These are phyloP conservation scores for Parathielavia hyrcaniae DNA, from an alignment of 495 filamentous ascomycete species.

Conservation along the genomic window DNA sequence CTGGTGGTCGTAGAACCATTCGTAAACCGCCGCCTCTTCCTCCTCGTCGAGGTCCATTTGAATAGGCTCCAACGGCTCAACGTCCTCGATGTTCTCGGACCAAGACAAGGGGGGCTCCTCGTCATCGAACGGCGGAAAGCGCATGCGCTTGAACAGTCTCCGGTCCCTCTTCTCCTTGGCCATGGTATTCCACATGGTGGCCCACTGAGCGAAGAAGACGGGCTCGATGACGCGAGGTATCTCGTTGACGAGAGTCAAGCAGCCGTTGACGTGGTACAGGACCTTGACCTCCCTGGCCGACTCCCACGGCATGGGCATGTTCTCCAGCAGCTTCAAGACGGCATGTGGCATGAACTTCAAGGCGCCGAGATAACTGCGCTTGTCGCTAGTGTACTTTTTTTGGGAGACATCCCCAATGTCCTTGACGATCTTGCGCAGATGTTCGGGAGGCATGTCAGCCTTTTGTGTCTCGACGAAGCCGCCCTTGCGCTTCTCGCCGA, in stretches of 20 bases:
- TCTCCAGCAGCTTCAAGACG: conserved; percentile 97
- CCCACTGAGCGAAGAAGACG: conserved; percentile 98
- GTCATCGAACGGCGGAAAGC: conserved; percentile 97
- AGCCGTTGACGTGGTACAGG: conserved; percentile 96
- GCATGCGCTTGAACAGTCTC: conserved; percentile 96
- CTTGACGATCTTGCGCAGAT: conserved; percentile 95
- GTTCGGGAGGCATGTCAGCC: conserved; percentile 97
- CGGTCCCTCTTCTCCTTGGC: conserved; percentile 95
- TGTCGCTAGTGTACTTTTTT: conserved; percentile 98
- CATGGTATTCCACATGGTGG: conserved; percentile 99
- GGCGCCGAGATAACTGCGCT: conserved; percentile 94
- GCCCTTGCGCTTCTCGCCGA: conserved; percentile 92
- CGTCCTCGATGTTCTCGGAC: conserved; percentile 98
- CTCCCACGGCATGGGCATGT: conserved; percentile 99
- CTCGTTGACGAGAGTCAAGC: conserved; percentile 95
- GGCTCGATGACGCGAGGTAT: conserved; percentile 95
- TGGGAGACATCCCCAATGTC: conserved; percentile 99
- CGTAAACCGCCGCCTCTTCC: conserved; percentile 86
- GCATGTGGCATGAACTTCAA: conserved; percentile 99
- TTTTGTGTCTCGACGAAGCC: conserved; percentile 98
- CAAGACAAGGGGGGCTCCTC: conserved; percentile 96
- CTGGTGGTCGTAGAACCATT: conserved; percentile 97
- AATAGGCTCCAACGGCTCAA: conserved; percentile 95
- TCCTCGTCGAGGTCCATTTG: conserved; percentile 97
- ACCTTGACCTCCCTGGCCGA: conserved; percentile 93